Conservation (phyloP, 73 alveolate genomes). For the Tetrahymena elliotti region DNA sequence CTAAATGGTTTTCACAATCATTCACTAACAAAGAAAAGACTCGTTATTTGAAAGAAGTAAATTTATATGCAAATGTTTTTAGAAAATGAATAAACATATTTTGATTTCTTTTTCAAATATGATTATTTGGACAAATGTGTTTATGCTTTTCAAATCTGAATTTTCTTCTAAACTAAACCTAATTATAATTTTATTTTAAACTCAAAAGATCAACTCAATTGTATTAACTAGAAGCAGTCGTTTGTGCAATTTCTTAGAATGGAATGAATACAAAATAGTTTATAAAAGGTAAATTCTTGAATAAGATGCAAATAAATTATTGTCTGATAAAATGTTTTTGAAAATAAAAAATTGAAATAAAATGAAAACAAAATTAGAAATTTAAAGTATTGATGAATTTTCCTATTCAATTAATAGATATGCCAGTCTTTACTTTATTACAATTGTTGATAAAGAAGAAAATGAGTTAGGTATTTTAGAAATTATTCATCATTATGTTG, state of each 20-base stretch:
- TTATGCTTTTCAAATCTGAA: background rate
- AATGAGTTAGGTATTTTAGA: constrained; percentile 89
- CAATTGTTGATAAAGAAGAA: constrained; percentile 96
- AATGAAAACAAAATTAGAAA: background rate
- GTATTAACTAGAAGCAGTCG: constrained; percentile 36
- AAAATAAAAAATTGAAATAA: background rate
- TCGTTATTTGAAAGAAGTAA: constrained; percentile 31
- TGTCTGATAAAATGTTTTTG: background rate
- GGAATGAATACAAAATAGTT: constrained; percentile 34
- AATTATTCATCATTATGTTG: constrained; percentile 90
- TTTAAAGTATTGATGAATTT: no score
- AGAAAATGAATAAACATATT: background rate
- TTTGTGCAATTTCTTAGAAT: constrained; percentile 40
- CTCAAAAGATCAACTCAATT: constrained; percentile 18
- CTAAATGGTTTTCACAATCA: constrained; percentile 38
- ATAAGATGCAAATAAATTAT: background rate
- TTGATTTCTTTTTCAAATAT: background rate
- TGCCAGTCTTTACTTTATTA: constrained; percentile 95
- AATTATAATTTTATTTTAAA: background rate
- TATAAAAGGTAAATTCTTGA: constrained; percentile 10
- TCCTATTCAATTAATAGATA: constrained; percentile 39
- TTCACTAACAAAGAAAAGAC: constrained; percentile 32
- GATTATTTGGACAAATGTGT: background rate
- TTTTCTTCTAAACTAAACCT: background rate
- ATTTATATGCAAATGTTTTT: background rate